A percentile compares a stretch with the other conserved stretches of the same genome.
phyloP scores from a whole-genome alignment of 2,329 filamentous ascomycete genomes.

The Blumeriella jaapii region DNA sequence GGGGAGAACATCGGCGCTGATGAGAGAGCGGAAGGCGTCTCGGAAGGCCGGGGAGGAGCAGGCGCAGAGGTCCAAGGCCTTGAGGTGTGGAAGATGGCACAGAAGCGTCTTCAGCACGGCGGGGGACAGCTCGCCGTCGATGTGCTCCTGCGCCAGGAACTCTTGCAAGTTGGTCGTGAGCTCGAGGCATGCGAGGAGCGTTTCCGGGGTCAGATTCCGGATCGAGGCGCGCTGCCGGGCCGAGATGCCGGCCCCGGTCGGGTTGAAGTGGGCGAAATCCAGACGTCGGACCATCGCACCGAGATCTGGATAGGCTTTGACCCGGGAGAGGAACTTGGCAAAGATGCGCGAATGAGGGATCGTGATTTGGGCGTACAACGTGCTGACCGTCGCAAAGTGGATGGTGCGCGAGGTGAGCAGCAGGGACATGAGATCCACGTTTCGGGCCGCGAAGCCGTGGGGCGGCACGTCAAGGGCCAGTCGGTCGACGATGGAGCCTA shows the following conservation, averaged over 20 bases:
- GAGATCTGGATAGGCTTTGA: conserved; percentile 53
- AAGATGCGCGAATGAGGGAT: conserved; percentile 77
- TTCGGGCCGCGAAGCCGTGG: conserved; percentile 66
- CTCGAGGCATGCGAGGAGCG: conserved; percentile 58
- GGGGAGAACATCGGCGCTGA: conserved; percentile 32
- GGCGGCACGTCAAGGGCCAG: conserved; percentile 62
- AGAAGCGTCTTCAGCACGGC: conserved; percentile 55
- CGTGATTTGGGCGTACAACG: conserved; percentile 68
- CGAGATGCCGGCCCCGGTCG: conserved; percentile 63
- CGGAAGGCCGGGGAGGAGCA: conserved; percentile 60
- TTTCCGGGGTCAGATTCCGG: conserved; percentile 64
- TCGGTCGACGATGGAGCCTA: conserved; percentile 63
- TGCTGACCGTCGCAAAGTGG: conserved; percentile 60
- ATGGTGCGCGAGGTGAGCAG: conserved; percentile 65
- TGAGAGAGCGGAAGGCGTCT: conserved; percentile 45
- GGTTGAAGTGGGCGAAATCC: conserved; percentile 81
- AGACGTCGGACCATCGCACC: conserved; percentile 67
- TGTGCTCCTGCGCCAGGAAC: conserved; percentile 69
- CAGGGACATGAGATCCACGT: conserved; percentile 66
- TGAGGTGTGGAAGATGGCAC: conserved; percentile 32
- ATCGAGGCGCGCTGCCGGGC: conserved; percentile 64
- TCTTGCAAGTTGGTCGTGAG: conserved; percentile 65
- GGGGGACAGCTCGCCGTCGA: conserved; percentile 63
- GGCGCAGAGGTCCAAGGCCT: conserved; percentile 66
- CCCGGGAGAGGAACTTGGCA: conserved; percentile 64